These are phyloP conservation scores for Spathaspora gorwiae DNA, from an alignment of 805 yeast species.

Conservation along the genomic window DNA sequence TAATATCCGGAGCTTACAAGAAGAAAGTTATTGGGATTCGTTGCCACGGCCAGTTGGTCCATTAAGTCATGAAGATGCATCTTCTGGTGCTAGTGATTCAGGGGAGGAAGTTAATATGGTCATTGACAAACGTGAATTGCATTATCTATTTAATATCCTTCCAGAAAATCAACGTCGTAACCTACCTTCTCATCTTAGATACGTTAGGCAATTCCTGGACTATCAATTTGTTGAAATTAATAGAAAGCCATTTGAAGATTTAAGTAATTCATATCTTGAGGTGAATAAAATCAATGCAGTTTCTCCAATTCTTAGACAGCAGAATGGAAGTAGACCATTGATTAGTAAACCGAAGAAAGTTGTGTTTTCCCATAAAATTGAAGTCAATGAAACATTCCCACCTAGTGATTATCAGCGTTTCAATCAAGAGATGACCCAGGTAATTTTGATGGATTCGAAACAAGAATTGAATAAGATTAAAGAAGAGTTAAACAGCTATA, in stretches of 20 bases:
- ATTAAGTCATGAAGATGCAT: no score
- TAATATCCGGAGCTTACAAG: constrained; percentile 22
- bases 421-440: constrained; percentile 49
- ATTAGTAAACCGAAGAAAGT: constrained; percentile 23
- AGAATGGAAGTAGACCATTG: background rate
- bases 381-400: constrained; percentile 50
- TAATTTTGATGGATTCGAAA: constrained; percentile 45
- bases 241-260: constrained; percentile 27
- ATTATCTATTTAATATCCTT: constrained; percentile 19
- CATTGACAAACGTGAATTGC: constrained; percentile 23
- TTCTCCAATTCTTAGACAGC: background rate
- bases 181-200: constrained; percentile 31
- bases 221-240: constrained; percentile 25
- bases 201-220: constrained; percentile 34
- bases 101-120: constrained; percentile 10
- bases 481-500: constrained; percentile 59
- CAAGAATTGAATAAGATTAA: constrained; percentile 50
- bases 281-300: background rate
- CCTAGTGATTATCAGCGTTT: constrained; percentile 50
- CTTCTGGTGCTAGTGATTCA: background rate
- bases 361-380: constrained; percentile 43
- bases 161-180: constrained; percentile 18
- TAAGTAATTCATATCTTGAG: constrained; percentile 2
- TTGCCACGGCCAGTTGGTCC: no score
- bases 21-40: no score